Evolutionary conservation across 176 grass and related monocot genomes (phyloP).

Genomic region (sorghum (Sorghum bicolor)): DNA sequence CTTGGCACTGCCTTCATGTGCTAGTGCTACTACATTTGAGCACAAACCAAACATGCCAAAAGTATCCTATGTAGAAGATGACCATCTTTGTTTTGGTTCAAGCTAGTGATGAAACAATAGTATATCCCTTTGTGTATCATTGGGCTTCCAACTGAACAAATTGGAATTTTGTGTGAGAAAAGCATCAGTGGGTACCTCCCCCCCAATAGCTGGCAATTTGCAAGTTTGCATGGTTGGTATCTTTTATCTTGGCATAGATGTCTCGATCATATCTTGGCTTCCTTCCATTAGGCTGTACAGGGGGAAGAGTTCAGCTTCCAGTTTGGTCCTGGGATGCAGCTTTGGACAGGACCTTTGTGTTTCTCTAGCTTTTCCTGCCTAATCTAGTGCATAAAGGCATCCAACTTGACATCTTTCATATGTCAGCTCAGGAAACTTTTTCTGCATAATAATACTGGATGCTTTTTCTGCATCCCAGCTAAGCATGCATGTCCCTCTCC

Average conservation of each 20-base stretch:
- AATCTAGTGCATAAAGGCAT: slow-evolving; percentile 24
- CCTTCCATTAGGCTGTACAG: slow-evolving; percentile 27
- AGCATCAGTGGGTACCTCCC: slow-evolving; percentile 11
- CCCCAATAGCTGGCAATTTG: slow-evolving; percentile 10
- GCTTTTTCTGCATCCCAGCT: slow-evolving; percentile 22
- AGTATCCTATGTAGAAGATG: neutral
- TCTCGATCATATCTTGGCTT: slow-evolving; percentile 18
- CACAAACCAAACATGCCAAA: neutral
- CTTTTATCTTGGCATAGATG: slow-evolving; percentile 28
- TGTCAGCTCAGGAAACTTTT: slow-evolving; percentile 37
- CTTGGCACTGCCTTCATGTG: neutral
- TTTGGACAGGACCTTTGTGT: neutral
- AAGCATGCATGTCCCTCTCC: slow-evolving; percentile 1
- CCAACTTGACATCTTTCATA: slow-evolving; percentile 23
- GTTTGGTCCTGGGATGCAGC: slow-evolving; percentile 30
- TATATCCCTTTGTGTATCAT: slow-evolving; percentile 26
- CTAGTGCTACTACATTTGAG: neutral
- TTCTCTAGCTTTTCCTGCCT: slow-evolving; percentile 16
- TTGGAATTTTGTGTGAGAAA: slow-evolving; percentile 12
- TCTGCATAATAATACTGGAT: neutral
- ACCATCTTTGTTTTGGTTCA: neutral
- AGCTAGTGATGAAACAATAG: slow-evolving; percentile 9
- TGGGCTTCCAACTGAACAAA: slow-evolving; percentile 18
- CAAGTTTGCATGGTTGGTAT: neutral
- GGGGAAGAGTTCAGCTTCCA: slow-evolving; percentile 23